phyloP scores from a whole-genome alignment of 2,329 filamentous ascomycete species.

The Xylariaceae sp. region DNA sequence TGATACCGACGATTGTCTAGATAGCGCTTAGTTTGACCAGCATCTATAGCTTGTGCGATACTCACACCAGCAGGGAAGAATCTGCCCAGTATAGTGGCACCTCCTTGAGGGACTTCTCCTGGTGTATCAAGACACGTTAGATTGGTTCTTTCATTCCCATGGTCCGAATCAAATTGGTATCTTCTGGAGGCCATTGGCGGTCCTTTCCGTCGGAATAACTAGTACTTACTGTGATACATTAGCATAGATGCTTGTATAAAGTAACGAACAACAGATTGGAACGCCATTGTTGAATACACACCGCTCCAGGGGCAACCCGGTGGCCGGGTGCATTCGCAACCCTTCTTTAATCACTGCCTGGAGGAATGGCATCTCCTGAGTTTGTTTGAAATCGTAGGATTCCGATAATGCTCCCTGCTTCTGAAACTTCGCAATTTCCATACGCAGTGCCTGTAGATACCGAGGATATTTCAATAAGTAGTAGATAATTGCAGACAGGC shows the following conservation, averaged over 20 bases:
- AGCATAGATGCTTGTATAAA: no score
- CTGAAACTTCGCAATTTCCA: slow-evolving; percentile 34
- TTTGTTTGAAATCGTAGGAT: slow-evolving; percentile 24
- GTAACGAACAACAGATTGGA: no score
- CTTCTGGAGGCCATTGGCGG: no score
- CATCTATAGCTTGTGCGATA: neutral
- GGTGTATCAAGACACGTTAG: no score
- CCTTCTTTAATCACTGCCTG: slow-evolving; percentile 46
- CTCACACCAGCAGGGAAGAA: slow-evolving; percentile 22
- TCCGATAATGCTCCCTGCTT: slow-evolving; percentile 7
- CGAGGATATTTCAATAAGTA: slow-evolving; percentile 24
- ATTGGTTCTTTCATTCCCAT: no score
- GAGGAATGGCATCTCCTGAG: slow-evolving; percentile 39
- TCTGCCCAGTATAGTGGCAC: slow-evolving; percentile 25
- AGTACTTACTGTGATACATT: no score
- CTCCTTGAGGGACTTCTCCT: slow-evolving; percentile 36
- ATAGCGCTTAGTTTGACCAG: neutral
- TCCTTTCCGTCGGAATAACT: no score
- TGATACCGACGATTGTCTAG: slow-evolving; percentile 38
- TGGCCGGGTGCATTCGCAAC: slow-evolving; percentile 42
- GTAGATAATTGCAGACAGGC: slow-evolving; percentile 30
- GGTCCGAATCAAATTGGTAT: no score
- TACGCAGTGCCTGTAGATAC: slow-evolving; percentile 30
- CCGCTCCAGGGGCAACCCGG: slow-evolving; percentile 41
- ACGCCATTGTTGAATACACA: no score